Percentiles rank a stretch among this genome's conserved stretches.
phyloP scores from a whole-genome alignment of 805 yeast genomes.

The Kodamaea sagamina region DNA sequence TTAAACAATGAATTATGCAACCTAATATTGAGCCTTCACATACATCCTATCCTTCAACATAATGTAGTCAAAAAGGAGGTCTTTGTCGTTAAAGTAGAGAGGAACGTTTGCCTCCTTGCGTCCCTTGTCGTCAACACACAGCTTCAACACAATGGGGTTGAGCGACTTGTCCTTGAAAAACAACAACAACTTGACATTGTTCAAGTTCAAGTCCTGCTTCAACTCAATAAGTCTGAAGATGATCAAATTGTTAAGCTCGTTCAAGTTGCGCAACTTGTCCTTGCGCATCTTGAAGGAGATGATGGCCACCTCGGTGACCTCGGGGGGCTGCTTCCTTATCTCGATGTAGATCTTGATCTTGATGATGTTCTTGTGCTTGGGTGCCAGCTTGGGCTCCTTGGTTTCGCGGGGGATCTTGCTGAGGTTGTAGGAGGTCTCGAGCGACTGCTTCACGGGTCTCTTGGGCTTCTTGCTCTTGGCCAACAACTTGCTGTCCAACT shows the following conservation, averaged over 20 bases:
- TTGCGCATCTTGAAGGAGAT: slow-evolving; percentile 17
- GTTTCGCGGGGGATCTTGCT: slow-evolving; percentile 5
- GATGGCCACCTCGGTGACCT: slow-evolving; percentile 9
- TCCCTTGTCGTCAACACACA: slow-evolving; percentile 11
- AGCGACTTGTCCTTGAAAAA: slow-evolving; percentile 21
- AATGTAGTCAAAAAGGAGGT: slow-evolving; percentile 26
- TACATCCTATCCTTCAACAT: slow-evolving; percentile 23
- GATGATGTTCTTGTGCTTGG: slow-evolving; percentile 1
- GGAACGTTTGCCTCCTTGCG: slow-evolving; percentile 1
- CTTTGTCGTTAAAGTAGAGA: slow-evolving; percentile 14
- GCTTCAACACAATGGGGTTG: slow-evolving; percentile 22
- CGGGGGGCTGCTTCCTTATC: slow-evolving; percentile 1
- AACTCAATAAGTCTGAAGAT: slow-evolving; percentile 18
- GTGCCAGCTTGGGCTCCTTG: slow-evolving; percentile 5
- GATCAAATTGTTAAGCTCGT: slow-evolving; percentile 21
- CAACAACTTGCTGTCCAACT: slow-evolving; percentile 7
- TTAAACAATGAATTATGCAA: not conserved
- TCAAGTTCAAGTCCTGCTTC: slow-evolving; percentile 18
- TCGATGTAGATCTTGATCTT: slow-evolving; percentile 15
- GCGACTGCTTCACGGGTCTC: slow-evolving; percentile 7
- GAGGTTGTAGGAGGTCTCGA: slow-evolving; percentile 9
- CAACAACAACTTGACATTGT: slow-evolving; percentile 18
- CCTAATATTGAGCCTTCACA: slow-evolving; percentile 20
- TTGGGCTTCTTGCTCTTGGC: not conserved
- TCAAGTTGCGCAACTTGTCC: slow-evolving; percentile 18